phyloP scores from a whole-genome alignment of 208 protist genomes.

The Leishmania aethiopica region DNA sequence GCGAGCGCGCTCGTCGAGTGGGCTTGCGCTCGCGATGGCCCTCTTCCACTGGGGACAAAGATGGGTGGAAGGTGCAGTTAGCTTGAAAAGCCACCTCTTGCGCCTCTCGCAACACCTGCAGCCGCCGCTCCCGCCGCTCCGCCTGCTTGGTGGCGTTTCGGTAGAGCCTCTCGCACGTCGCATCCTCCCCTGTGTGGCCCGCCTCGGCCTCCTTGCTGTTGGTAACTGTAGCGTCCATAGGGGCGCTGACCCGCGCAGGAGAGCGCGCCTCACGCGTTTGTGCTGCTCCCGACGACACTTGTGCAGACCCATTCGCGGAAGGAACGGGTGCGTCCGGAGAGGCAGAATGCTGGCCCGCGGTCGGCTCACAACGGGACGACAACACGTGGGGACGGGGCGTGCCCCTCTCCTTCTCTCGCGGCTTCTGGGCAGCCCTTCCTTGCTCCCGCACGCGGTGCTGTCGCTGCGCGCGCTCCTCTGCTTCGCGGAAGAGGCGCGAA shows the following conservation, averaged over 20 bases:
- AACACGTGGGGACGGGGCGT: constrained; percentile 9
- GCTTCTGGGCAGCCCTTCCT: background rate
- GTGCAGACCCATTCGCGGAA: background rate
- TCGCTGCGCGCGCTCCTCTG: constrained; percentile 19
- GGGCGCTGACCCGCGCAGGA: background rate
- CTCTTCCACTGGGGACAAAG: background rate
- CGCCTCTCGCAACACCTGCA: constrained; percentile 14
- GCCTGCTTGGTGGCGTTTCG: constrained; percentile 13
- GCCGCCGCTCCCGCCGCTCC: constrained; percentile 22
- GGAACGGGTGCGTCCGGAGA: background rate
- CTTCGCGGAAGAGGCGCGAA: constrained; percentile 18
- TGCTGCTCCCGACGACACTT: background rate
- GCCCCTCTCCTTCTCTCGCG: constrained; percentile 8
- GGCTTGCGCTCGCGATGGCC: background rate
- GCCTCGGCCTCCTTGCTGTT: background rate
- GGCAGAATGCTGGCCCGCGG: background rate
- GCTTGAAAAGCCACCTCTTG: constrained; percentile 18
- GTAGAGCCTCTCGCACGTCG: constrained; percentile 32
- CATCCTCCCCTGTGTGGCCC: background rate
- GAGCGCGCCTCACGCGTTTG: background rate
- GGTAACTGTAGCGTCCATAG: background rate
- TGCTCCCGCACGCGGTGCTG: background rate
- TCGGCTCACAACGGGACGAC: background rate
- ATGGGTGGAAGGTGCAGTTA: constrained; percentile 32
- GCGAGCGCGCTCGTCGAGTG: constrained; percentile 2